Conservation (phyloP, 257 asterid genomes). For the Galeopsis tetrahit region DNA sequence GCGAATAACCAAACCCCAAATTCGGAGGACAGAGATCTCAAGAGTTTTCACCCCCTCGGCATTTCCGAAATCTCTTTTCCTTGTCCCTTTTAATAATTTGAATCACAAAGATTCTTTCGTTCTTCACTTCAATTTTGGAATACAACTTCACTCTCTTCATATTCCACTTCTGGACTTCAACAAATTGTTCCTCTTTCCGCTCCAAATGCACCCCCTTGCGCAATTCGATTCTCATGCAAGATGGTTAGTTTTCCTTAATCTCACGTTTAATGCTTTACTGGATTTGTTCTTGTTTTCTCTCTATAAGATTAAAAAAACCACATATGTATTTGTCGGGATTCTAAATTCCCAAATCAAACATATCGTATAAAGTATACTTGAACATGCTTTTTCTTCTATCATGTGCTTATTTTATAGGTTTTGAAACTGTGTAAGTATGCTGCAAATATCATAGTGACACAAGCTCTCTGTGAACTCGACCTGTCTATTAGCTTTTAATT, state of each 20-base stretch:
- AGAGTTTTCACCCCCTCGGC: no score
- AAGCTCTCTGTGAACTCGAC: no score
- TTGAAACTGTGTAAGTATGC: no score
- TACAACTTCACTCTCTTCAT: constrained; percentile 47
- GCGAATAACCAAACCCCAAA: not conserved
- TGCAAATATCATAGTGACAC: no score
- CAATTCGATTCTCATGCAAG: constrained; percentile 60
- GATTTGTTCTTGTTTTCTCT: not conserved
- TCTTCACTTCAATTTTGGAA: not conserved
- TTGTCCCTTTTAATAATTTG: not conserved
- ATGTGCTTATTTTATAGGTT: no score
- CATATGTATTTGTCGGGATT: no score
- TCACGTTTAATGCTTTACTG: constrained; percentile 12
- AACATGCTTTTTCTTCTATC: no score
- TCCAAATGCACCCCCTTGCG: constrained; percentile 45
- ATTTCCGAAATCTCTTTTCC: constrained; percentile 46
- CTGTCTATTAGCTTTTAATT: no score
- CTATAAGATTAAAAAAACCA: not conserved
- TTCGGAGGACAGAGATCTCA: constrained; percentile 24
- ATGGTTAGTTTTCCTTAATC: constrained; percentile 51
- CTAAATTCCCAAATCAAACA: no score
- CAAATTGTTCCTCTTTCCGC: constrained; percentile 46
- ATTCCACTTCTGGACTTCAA: constrained; percentile 47
- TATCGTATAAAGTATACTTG: no score
- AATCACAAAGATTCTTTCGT: not conserved